Conservation (phyloP, 2,329 filamentous ascomycete species). For the Graphium sp. region DNA sequence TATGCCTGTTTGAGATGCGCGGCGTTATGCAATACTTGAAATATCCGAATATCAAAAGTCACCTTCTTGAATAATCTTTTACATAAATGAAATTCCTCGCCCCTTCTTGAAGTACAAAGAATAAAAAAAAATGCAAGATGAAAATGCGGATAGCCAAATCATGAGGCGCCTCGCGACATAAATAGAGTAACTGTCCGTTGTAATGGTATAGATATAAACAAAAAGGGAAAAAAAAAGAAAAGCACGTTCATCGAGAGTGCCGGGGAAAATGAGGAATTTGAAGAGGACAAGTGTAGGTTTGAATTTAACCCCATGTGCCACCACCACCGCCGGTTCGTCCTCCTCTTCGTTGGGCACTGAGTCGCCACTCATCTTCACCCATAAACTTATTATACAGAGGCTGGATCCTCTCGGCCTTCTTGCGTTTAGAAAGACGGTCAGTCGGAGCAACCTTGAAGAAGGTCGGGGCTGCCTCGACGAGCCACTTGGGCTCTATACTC, state of each 20-base stretch:
- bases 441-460: constrained; percentile 96
- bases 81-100: too few species aligned
- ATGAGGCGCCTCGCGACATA: too few species aligned
- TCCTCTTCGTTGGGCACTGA: constrained; percentile 73
- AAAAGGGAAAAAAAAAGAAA: constrained; percentile 1
- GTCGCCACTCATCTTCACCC: constrained; percentile 85
- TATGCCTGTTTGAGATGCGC: too few species aligned
- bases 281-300: background rate
- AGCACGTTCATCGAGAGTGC: too few species aligned
- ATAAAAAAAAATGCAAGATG: background rate
- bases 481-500: constrained; percentile 81
- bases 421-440: constrained; percentile 74
- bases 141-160: too few species aligned
- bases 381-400: constrained; percentile 88
- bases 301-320: constrained; percentile 73
- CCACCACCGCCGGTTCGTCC: constrained; percentile 71
- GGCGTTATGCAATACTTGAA: too few species aligned
- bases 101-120: too few species aligned
- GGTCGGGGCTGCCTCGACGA: constrained; percentile 92
- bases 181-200: too few species aligned
- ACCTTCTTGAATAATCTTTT: too few species aligned
- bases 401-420: constrained; percentile 88
- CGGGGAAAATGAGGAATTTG: background rate
- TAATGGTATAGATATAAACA: constrained; percentile 1
- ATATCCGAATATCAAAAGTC: too few species aligned